Evolutionary conservation across 1,284 basidiomycete species (phyloP).

Genomic region (Peniophora sp.): DNA sequence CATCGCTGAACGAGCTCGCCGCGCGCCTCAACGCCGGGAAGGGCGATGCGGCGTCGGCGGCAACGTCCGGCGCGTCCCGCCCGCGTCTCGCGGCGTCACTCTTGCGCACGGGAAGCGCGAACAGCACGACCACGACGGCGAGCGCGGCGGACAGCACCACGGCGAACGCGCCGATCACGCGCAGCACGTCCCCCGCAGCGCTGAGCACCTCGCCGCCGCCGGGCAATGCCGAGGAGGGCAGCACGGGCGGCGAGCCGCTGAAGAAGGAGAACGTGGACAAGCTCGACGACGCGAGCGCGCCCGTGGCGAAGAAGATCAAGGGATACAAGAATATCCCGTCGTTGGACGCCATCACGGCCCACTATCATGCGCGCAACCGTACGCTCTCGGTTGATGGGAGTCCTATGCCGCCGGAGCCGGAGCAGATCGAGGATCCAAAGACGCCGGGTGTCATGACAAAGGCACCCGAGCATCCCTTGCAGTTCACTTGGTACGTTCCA

Average conservation of each 20-base stretch:
- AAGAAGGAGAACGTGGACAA: constrained; percentile 37
- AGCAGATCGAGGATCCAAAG: constrained; percentile 72
- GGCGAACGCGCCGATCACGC: constrained; percentile 55
- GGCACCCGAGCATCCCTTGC: constrained; percentile 75
- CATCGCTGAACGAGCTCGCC: constrained; percentile 74
- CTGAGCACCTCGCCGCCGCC: constrained; percentile 40
- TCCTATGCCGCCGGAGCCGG: constrained; percentile 62
- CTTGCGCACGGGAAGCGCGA: constrained; percentile 56
- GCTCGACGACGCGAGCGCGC: constrained; percentile 7
- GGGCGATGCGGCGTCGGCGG: constrained; percentile 23
- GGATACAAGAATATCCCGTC: constrained; percentile 84
- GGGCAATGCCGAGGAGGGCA: constrained; percentile 16
- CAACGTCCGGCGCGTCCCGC: constrained; percentile 35
- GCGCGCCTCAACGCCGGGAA: constrained; percentile 51
- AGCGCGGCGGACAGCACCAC: constrained; percentile 47
- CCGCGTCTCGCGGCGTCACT: constrained; percentile 69
- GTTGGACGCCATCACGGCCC: constrained; percentile 73
- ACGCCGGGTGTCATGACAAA: constrained; percentile 68
- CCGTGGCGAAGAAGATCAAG: constrained; percentile 34
- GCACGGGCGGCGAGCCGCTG: constrained; percentile 39
- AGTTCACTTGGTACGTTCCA: constrained; percentile 66
- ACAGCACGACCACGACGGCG: constrained; percentile 41
- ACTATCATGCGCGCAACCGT: constrained; percentile 53
- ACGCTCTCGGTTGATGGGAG: constrained; percentile 66
- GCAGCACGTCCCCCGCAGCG: constrained; percentile 45